Base-by-base conservation (phyloP, 2,329 filamentous ascomycete species). In the Sphaceloma murrayae region DNA sequence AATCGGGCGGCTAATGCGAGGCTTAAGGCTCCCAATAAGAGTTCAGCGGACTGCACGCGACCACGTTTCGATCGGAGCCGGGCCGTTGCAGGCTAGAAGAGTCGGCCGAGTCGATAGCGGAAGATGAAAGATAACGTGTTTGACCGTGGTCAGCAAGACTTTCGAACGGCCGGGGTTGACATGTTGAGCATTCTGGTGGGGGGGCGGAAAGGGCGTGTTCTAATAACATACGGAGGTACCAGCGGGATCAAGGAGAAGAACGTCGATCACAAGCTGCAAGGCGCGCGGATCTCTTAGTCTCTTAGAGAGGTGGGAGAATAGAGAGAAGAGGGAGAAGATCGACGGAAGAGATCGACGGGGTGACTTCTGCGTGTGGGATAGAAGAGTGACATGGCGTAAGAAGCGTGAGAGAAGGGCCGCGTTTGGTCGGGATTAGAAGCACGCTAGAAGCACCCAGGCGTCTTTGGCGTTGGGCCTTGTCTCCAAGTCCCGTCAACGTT, bases 71-170 rank as follows among this genome's bases (percentile, higher is more conserved):
- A 45, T 34, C 30, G 42, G 22, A 45, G 29, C 29, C 16, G 16
- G 40, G 18, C 42, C 42, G 42, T 45, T 45, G 31, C 16, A 29
- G 42, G 42, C 42, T 26, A 45, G 42, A 45, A 24, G 42, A 32
- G 42, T 32, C 42, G 30, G 14, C 19, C 21, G 17, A 8, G 31
- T 45, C 42, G 32, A 45, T 45, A 45, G 42, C 29, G 32, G 40
- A 33, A 11, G 30, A 33, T 43, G 40, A n/a, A 19, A 22, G 22
- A 32, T 14, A 43, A 40, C 36, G 36, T 40, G 36, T 40, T 40
- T 40, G 36, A 40, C 30, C 36, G 24, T 40, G 36, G 24, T 18
- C 14, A 22, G 24, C 36, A 29, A 40, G 36, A 40, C 36, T 9
- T 26, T 13, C 22, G 24, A 40, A 17, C 24, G 24, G 6, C 24